Percentiles rank a stretch among this genome's conserved stretches.
Evolutionary conservation across 1,284 basidiomycete genomes (phyloP).

Genomic region (Athelia psychrophila): DNA sequence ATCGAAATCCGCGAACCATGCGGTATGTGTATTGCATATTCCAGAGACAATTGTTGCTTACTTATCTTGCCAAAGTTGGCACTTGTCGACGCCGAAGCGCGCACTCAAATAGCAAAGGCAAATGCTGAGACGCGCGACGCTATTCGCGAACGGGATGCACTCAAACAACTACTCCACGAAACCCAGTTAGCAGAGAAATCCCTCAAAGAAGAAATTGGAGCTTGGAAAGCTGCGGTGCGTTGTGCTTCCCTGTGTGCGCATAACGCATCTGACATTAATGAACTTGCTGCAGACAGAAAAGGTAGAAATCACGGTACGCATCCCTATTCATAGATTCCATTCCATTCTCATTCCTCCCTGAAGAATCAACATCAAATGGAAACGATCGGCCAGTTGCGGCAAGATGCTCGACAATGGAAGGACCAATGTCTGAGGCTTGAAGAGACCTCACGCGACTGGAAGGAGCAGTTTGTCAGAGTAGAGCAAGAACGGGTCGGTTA

Average conservation of each 20-base stretch:
- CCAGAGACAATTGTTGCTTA: not conserved
- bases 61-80: constrained; percentile 33
- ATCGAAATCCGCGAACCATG: constrained; percentile 11
- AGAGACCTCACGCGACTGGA: constrained; percentile 34
- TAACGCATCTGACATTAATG: not conserved
- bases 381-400: constrained; percentile 30
- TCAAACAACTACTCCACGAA: constrained; percentile 42
- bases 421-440: constrained; percentile 31
- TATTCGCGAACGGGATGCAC: constrained; percentile 52
- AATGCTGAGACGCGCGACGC: constrained; percentile 43
- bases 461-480: constrained; percentile 32
- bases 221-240: constrained; percentile 54
- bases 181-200: constrained; percentile 43
- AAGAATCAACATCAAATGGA: constrained; percentile 17
- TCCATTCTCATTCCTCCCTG: not conserved
- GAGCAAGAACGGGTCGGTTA: constrained; percentile 31
- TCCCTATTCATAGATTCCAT: not conserved
- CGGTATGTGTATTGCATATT: constrained; percentile 6
- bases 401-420: constrained; percentile 37
- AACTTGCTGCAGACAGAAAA: not conserved
- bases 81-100: constrained; percentile 41
- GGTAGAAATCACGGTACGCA: not conserved
- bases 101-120: constrained; percentile 42
- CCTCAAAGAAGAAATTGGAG: constrained; percentile 46
- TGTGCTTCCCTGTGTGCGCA: not conserved